Evolutionary conservation across 1,284 basidiomycete genomes (phyloP), one percentile per base, ranked within the genome.

Genomic region (Naganishia sp.): DNA sequence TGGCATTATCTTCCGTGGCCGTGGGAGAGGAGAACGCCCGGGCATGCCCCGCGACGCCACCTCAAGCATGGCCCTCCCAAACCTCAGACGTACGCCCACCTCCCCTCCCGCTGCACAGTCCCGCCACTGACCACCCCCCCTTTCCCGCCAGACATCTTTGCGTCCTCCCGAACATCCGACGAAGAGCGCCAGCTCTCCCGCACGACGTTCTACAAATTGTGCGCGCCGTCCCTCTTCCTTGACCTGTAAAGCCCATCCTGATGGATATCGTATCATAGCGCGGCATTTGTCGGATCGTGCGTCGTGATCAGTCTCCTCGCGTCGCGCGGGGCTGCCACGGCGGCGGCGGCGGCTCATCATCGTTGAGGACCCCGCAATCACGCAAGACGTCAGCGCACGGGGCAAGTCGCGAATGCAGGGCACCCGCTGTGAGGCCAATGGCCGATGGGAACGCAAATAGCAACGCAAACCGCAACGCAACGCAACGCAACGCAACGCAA

Each of bases 171-270:
- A 21, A 79, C 78, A 6, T 77, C 78, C 13, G 78, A 79, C 55
- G 78, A 80, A 66, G 79, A 80, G 64, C 67, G 75, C 18, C 75
- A 78, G 57, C 70, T 79, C 13, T 79, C 78, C 31, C 70, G 79
- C 44, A 70, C 74, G 33, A 79, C 79, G 5, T 80, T 80, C 64
- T 80, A 80, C 72, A 79, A 77, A 69, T 79, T 80, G 79, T 79
- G 42, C 56, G 78, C 72, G 16, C 10, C 63, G 4, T 44, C 10
- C 11, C 61, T 28, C 36, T 42, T 49, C 3, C 55, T 25, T n/a
- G n/a, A n/a, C 11, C 6, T 23, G 11, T 23, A 45, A 4, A 13
- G 16, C 6, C 18, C 43, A 15, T 44, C 42, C 57, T 49, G 21
- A 18, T 52, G 31, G 21, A 21, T 21, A 21, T 21, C 21, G 21